Conservation (phyloP, 371 early-diverging fungal species). For the Syncephalastrum monosporum region DNA sequence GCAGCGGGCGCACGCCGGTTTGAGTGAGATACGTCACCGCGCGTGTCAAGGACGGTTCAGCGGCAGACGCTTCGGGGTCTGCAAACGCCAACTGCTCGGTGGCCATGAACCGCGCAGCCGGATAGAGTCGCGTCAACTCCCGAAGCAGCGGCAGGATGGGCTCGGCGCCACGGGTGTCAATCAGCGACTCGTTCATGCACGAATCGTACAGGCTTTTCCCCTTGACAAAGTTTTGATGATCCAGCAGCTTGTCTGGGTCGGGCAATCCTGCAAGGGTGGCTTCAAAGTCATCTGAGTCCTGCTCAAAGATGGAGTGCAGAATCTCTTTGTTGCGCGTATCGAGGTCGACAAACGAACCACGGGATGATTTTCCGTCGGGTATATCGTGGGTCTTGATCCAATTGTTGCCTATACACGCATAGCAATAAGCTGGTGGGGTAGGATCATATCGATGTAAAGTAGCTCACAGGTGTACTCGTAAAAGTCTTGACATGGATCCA, state of each 20-base stretch:
- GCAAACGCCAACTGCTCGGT: neutral
- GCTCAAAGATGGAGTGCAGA: slow-evolving; percentile 48
- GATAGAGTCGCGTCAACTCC: slow-evolving; percentile 26
- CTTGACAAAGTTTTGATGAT: slow-evolving; percentile 51
- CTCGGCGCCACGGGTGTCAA: slow-evolving; percentile 42
- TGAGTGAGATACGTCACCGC: slow-evolving; percentile 11
- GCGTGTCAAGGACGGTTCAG: slow-evolving; percentile 11
- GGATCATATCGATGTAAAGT: neutral
- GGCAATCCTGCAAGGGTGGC: slow-evolving; percentile 13
- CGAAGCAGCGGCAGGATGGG: slow-evolving; percentile 46
- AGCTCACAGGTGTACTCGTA: slow-evolving; percentile 56
- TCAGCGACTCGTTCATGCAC: slow-evolving; percentile 57
- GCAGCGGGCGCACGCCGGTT: slow-evolving; percentile 24
- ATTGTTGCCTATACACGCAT: slow-evolving; percentile 42
- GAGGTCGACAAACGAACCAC: slow-evolving; percentile 31
- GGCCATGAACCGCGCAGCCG: neutral
- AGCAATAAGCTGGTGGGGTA: neutral
- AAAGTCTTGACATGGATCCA: slow-evolving; percentile 51
- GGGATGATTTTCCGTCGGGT: slow-evolving; percentile 48
- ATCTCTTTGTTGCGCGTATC: slow-evolving; percentile 59
- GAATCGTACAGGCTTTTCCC: slow-evolving; percentile 45
- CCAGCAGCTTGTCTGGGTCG: slow-evolving; percentile 36
- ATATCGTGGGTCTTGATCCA: slow-evolving; percentile 48
- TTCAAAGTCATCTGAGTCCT: slow-evolving; percentile 27
- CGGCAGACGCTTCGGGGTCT: neutral